Conservation (phyloP, 2,329 filamentous ascomycete genomes). For the Tolypocladium ovalisporum region DNA sequence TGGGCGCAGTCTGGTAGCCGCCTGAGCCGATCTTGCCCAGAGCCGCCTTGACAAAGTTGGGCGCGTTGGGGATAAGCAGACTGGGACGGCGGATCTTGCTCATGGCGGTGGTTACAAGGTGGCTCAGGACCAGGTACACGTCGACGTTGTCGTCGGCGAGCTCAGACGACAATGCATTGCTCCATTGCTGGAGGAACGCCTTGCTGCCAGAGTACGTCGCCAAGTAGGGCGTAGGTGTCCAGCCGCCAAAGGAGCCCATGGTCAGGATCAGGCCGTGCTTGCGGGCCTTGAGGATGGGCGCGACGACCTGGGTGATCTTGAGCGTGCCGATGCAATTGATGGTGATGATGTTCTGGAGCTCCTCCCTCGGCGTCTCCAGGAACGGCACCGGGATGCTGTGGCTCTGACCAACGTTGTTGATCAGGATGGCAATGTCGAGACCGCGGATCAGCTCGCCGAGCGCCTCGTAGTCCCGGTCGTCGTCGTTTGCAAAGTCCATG, state of each 20-base stretch:
- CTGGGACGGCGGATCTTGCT: slow-evolving; percentile 81
- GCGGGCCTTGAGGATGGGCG: slow-evolving; percentile 73
- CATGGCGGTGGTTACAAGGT: slow-evolving; percentile 94
- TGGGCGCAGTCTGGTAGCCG: slow-evolving; percentile 65
- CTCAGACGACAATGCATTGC: slow-evolving; percentile 72
- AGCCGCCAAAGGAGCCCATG: slow-evolving; percentile 93
- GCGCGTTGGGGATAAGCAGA: slow-evolving; percentile 68
- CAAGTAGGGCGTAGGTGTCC: slow-evolving; percentile 81
- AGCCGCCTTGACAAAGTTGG: slow-evolving; percentile 68
- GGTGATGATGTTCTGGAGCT: slow-evolving; percentile 82
- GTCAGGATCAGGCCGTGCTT: slow-evolving; percentile 85
- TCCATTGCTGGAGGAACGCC: slow-evolving; percentile 97
- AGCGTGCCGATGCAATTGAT: slow-evolving; percentile 93
- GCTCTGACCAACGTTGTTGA: slow-evolving; percentile 96
- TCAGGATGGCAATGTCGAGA: slow-evolving; percentile 73
- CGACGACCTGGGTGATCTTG: slow-evolving; percentile 74
- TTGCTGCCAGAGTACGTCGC: slow-evolving; percentile 97
- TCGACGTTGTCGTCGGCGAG: slow-evolving; percentile 70
- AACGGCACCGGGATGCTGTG: slow-evolving; percentile 91
- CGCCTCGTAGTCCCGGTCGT: slow-evolving; percentile 67
- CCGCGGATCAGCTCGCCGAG: slow-evolving; percentile 58
- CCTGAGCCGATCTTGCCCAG: slow-evolving; percentile 75
- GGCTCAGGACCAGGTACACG: slow-evolving; percentile 84
- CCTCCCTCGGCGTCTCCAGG: slow-evolving; percentile 62
- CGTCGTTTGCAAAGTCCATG: slow-evolving; percentile 84